Conservation (phyloP, 164 flowering plant species). For the Dillenia turbinata region DNA sequence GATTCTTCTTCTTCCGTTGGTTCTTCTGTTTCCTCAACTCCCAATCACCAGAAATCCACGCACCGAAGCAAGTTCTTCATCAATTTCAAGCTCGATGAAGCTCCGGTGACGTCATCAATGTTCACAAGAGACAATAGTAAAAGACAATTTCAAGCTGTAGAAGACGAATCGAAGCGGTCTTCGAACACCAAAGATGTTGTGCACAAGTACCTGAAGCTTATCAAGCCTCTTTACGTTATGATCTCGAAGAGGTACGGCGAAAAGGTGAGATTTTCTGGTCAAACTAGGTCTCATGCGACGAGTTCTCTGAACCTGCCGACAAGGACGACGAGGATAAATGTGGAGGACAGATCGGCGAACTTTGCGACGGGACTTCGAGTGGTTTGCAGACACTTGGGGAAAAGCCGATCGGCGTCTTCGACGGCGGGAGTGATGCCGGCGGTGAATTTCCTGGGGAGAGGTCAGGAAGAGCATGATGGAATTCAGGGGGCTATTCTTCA, state of each 20-base stretch:
- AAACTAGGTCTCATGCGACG: slow-evolving; percentile 2
- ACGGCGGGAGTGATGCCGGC: slow-evolving; percentile 36
- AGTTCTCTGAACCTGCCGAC: too few species aligned
- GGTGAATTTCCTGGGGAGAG: slow-evolving; percentile 13
- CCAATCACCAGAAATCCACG: slow-evolving; percentile 1
- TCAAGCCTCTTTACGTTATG: slow-evolving; percentile 70
- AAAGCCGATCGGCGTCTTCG: slow-evolving; percentile 68
- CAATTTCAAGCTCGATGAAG: slow-evolving; percentile 78
- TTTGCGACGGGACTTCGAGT: slow-evolving; percentile 49
- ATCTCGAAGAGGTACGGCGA: slow-evolving; percentile 56
- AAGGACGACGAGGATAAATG: too few species aligned
- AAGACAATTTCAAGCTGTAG: slow-evolving; percentile 17
- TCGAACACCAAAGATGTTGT: slow-evolving; percentile 37
- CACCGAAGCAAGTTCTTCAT: slow-evolving; percentile 36
- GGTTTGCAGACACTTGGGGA: slow-evolving; percentile 67
- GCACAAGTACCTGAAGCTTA: slow-evolving; percentile 71
- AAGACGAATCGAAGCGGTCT: slow-evolving; percentile 25
- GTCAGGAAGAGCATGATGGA: slow-evolving; percentile 84
- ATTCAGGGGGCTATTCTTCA: slow-evolving; percentile 90
- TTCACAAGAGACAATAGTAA: slow-evolving; percentile 56
- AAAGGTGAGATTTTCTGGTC: slow-evolving; percentile 45
- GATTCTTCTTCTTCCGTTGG: too few species aligned
- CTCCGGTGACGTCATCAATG: slow-evolving; percentile 46
- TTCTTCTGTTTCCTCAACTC: slow-evolving; percentile 3
- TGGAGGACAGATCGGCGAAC: too few species aligned